These are phyloP conservation scores for Stevia rebaudiana DNA, from an alignment of 140 eudicot genomes.

Conservation along the genomic window DNA sequence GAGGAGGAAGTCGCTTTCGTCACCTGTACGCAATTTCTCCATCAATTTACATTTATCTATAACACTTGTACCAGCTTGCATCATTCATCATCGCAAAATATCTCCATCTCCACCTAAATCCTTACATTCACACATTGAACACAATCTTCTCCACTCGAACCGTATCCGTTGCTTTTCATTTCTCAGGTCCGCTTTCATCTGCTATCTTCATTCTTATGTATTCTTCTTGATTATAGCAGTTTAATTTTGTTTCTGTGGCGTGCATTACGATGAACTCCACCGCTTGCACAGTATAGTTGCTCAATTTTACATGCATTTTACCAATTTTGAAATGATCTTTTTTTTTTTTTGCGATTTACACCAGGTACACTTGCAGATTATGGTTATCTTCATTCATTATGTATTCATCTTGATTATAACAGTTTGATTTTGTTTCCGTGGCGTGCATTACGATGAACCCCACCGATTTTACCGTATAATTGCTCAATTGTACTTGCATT, in stretches of 20 bases:
- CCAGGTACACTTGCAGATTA: slow-evolving; percentile 10
- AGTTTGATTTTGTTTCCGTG: neutral
- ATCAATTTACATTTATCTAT: neutral
- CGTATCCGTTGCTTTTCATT: neutral
- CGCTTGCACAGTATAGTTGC: neutral
- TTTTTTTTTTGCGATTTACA: neutral
- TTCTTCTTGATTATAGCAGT: neutral
- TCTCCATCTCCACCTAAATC: neutral
- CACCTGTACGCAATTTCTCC: slow-evolving; percentile 13
- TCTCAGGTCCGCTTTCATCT: slow-evolving; percentile 6
- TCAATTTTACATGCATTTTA: neutral
- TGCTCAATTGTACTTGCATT: neutral
- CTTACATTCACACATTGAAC: neutral
- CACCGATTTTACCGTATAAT: neutral
- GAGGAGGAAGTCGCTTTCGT: slow-evolving; percentile 34
- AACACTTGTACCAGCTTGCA: slow-evolving; percentile 14
- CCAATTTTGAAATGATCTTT: neutral
- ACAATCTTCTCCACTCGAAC: slow-evolving; percentile 18
- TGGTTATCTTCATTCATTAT: neutral
- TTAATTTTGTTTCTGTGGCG: neutral
- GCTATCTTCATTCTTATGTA: neutral
- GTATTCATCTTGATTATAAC: neutral
- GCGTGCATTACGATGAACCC: neutral
- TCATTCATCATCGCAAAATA: neutral
- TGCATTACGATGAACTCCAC: neutral